Base-by-base conservation (phyloP, 2,329 filamentous ascomycete species). In the Drechslerella dactyloides region DNA sequence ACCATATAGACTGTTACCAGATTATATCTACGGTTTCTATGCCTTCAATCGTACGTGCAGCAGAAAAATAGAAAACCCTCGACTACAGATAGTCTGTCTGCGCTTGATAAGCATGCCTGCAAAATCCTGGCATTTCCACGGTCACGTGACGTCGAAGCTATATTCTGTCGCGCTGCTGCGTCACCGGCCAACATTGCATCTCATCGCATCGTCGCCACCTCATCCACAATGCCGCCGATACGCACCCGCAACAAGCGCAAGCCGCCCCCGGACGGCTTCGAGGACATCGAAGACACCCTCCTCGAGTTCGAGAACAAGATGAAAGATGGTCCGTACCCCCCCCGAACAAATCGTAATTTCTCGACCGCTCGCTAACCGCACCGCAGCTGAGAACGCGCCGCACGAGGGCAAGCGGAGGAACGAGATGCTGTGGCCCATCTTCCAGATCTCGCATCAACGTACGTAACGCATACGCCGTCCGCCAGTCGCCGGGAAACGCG, bases 351-450 rank as follows among this genome's bases (percentile, higher is more conserved):
- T n/a, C n/a, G n/a, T n/a, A n/a, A n/a, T n/a, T n/a, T n/a, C n/a
- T n/a, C n/a, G n/a, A n/a, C n/a, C n/a, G n/a, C 19, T 54, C 40
- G 69, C 73, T 74, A 74, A 75, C 66, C 13, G 57, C 24, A 59
- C 11, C 13, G 51, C 42, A 76, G 94, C 94, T 58, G 92, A 97
- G 79, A 96, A 96, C 81, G 89, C 92, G 53, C 89, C 91, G 17
- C 85, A 88, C 76, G 81, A 90, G 82, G 79, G 90, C 82, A 85
- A 91, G 85, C 84, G 90, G 86, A 93, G 93, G 79, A 90, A 97
- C 78, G 91, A 97, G 81, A 90, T 91, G 76, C 86, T 93, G 74
- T 99, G 94, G 94, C 93, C 94, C 73, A 92, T 99, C 75, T 97
- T 99, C 78, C 93, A 97, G 80, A 97, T 99, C 79, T 89, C 89